Evolutionary conservation across 768 basidiomycete species (phyloP), one percentile per base, ranked within the genome.

Genomic region (Artomyces pyxidatus): DNA sequence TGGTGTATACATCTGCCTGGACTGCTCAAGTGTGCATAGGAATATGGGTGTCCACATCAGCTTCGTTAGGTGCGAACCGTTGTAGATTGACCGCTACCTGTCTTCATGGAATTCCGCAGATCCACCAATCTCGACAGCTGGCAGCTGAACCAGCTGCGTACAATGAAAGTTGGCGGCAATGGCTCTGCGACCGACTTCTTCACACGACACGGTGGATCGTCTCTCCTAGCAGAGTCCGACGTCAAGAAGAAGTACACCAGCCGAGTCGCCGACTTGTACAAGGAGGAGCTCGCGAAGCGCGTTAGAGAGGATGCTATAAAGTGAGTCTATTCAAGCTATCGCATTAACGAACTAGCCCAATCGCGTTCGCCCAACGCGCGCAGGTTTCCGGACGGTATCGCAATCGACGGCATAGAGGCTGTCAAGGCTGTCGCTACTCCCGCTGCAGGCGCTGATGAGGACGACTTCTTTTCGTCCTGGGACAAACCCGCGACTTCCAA

Each of bases 31-130:
- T 56, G 71, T 87, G 12, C 96, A 99, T 68, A 76, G 96, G 46
- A 97, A 95, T 65, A 84, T 97, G 81, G 96, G 96, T 59, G 95
- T 98, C 21, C 96, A 99, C 64, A 93, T 99, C 66, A 88, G 83
- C 54, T 99, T 99, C 60, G 95, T 99, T 37, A 74, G 94, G 91
- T 93, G 63, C 59, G n/a, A 14, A 3, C 25, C 4, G 19, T 35
- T 37, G 41, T 38, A 37, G 5, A 37, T 27, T 32, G 26, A 11
- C 3, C 25, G 16, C 8, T 37, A 17, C 47, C n/a, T 42, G 47
- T 57, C 16, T 39, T n/a, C n/a, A n/a, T n/a, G n/a, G n/a, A n/a
- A n/a, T n/a, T n/a, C n/a, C n/a, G 37, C 65, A 94, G 94, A 55
- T 98, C 95, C 22, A 97, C 94, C 48, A 97, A 93, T 68, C 81